Evolutionary conservation across 2,329 filamentous ascomycete species (phyloP).

Genomic region (Venturia effusa): DNA sequence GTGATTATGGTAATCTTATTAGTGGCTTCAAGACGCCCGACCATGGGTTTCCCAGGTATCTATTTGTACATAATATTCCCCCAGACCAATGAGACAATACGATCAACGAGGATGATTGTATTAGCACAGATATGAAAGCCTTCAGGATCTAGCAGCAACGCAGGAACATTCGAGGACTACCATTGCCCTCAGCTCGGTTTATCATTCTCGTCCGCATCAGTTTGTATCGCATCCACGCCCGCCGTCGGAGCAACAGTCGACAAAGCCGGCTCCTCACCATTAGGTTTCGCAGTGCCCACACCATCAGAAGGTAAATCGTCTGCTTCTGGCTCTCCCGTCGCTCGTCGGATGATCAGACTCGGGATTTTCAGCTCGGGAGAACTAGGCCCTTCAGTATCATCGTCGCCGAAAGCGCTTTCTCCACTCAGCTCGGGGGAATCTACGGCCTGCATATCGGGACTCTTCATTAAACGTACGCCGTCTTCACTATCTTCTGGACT

Average conservation of each 20-base stretch:
- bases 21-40: background rate
- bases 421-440: constrained; percentile 12
- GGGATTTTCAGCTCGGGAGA: background rate
- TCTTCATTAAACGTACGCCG: constrained; percentile 9
- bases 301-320: background rate
- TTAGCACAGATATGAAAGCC: no score
- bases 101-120: no score
- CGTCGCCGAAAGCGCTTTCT: constrained; percentile 10
- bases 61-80: background rate
- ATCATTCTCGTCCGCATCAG: background rate
- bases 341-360: constrained; percentile 3
- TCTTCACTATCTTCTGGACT: constrained; percentile 5
- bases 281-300: background rate
- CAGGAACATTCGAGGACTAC: background rate
- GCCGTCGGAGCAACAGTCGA: background rate
- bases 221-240: background rate
- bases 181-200: background rate
- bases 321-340: background rate
- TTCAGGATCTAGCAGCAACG: no score
- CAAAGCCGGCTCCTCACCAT: background rate
- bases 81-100: no score
- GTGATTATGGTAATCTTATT: no score
- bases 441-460: constrained; percentile 5
- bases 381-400: constrained; percentile 8
- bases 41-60: background rate